Evolutionary conservation across 352 stramenopile genomes (phyloP), one percentile per base, ranked within the genome.

Genomic region (Phytophthora melonis): DNA sequence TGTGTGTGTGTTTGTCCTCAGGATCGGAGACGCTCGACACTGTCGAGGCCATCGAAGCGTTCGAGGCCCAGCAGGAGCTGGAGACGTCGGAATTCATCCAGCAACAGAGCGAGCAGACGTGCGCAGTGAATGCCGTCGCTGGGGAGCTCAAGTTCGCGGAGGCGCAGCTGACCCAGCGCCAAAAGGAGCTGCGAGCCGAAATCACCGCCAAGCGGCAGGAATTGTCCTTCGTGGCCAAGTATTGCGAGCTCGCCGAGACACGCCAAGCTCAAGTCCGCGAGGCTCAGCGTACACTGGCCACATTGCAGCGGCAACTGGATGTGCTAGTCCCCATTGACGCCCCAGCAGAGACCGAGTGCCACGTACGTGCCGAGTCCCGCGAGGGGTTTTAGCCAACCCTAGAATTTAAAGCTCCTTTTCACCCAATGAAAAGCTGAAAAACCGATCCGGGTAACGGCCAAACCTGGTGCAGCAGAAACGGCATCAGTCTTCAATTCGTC

Each of bases 161-260:
- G 39, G 75, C 85, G 9, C 70, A 80, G 58, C 74, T 88, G 32
- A 83, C 79, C 25, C 80, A 90, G 52, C 68, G 64, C 6, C 83
- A 90, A 60, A 91, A 91, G 56, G 66, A 78, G 41, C 54, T 93
- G 23, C 78, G 82, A 19, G 43, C 53, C 3, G 74, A 88, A 32
- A 85, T 89, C 75, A 63, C 69, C 5, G 30, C 70, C 23, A 69
- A 68, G 25, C 47, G 63, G 5, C 59, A 75, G n/a, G 79, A 88
- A 59, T 72, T 90, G 3, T 71, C 71, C 43, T 72, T 70, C 3
- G 9, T 78, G 9, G 63, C 64, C 11, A 84, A 82, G 36, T 84
- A 82, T 54, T 79, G 77, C 27, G 67, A 34, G 3, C 30, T 87
- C 21, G 82, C 74, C 34, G 70, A 74, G 25, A 68, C 77, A 23